Percentiles rank a stretch among this genome's conserved stretches.
phyloP scores from a whole-genome alignment of 129 eudicot species.

The Silybum marianum region DNA sequence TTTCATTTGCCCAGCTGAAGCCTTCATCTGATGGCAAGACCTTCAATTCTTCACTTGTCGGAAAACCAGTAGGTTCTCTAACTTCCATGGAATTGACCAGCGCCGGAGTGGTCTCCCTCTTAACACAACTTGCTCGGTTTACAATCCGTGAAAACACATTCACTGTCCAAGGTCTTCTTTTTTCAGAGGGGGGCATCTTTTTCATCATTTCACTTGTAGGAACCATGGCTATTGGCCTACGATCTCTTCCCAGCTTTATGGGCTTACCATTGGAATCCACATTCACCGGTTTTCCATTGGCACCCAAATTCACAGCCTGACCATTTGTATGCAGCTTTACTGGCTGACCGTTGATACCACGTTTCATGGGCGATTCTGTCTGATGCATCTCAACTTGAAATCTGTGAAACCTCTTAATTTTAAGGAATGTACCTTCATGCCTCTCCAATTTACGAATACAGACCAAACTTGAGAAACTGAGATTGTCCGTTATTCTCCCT shows the following conservation, averaged over 20 bases:
- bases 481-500: conserved; percentile 43
- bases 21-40: conserved; percentile 80
- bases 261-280: conserved; percentile 55
- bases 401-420: conserved; percentile 17
- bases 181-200: conserved; percentile 23
- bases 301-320: conserved; percentile 49
- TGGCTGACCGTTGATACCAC: conserved; percentile 54
- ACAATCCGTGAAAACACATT: conserved; percentile 43
- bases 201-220: conserved; percentile 60
- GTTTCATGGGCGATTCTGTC: conserved; percentile 51
- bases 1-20: conserved; percentile 94
- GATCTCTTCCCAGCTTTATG: conserved; percentile 47
- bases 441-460: conserved; percentile 29
- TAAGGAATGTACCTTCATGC: conserved; percentile 19
- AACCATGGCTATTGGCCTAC: conserved; percentile 64
- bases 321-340: conserved; percentile 47
- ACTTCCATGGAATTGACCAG: conserved; percentile 35
- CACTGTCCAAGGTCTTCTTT: conserved; percentile 23
- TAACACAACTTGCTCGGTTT: conserved; percentile 51
- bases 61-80: conserved; percentile 48
- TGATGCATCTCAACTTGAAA: conserved; percentile 58
- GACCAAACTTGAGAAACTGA: conserved; percentile 53
- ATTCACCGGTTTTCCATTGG: conserved; percentile 54
- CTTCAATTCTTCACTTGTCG: conserved; percentile 60
- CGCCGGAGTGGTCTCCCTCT: conserved; percentile 42